Conservation (phyloP, 352 stramenopile species). For the Pythium graminicola region DNA sequence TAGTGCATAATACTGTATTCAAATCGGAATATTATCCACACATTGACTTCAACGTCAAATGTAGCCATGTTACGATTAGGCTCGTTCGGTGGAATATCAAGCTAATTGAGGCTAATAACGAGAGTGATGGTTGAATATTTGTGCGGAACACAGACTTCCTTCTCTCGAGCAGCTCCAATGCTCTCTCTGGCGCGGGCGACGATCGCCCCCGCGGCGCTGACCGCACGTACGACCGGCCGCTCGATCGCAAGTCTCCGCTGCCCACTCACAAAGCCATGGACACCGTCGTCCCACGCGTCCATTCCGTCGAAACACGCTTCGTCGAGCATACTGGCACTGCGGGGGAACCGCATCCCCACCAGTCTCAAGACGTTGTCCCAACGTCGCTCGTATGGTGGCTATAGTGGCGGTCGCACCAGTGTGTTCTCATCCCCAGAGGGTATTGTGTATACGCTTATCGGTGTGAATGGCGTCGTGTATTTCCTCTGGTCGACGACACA, state of each 20-base stretch:
- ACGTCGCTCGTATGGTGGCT: slow-evolving; percentile 3
- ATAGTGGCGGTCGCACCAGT: not conserved
- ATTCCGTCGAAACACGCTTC: not conserved
- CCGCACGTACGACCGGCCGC: not conserved
- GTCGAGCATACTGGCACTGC: not conserved
- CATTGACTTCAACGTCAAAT: too few relatives aligned
- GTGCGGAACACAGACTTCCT: slow-evolving; percentile 1
- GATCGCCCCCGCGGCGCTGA: not conserved
- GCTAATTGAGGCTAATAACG: too few relatives aligned
- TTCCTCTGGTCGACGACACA: slow-evolving; percentile 57
- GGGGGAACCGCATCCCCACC: not conserved
- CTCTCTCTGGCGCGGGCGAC: not conserved
- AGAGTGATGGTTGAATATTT: too few relatives aligned
- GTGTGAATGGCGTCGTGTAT: slow-evolving; percentile 46
- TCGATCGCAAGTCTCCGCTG: not conserved
- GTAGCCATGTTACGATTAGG: too few relatives aligned
- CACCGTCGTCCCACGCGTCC: not conserved
- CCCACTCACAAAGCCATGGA: not conserved
- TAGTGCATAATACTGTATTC: too few relatives aligned
- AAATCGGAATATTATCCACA: too few relatives aligned
- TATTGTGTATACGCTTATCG: slow-evolving; percentile 48
- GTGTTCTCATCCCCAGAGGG: slow-evolving; percentile 23
- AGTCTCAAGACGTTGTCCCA: not conserved
- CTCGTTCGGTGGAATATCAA: too few relatives aligned
- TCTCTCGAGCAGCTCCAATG: too few relatives aligned